Evolutionary conservation across 208 protist genomes (phyloP).

Genomic region (Wallacemonas sp.): DNA sequence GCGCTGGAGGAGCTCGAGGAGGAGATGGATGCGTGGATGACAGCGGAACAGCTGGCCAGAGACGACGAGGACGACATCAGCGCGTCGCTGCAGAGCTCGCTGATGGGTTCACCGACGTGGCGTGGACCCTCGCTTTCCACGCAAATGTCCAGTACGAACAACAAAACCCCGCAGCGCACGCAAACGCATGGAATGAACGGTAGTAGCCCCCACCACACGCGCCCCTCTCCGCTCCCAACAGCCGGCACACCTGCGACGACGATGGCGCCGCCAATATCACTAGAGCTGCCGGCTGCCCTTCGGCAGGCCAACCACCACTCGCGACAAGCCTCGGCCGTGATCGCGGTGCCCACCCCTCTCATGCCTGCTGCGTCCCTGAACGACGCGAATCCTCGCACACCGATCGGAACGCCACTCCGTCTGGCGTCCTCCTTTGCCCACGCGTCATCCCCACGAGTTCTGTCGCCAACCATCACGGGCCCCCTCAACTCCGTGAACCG

Average conservation of each 20-base stretch:
- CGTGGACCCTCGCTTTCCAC: neutral
- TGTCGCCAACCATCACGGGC: neutral
- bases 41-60: neutral
- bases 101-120: slow-evolving; percentile 1
- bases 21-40: slow-evolving; percentile 20
- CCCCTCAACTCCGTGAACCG: neutral
- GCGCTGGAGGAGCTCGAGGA: slow-evolving; percentile 35
- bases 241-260: too few relatives aligned
- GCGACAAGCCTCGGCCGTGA: too few relatives aligned
- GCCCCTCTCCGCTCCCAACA: too few relatives aligned
- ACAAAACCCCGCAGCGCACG: too few relatives aligned
- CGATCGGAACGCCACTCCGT: neutral
- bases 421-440: neutral
- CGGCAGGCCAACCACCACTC: too few relatives aligned
- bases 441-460: neutral
- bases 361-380: neutral
- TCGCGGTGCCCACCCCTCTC: neutral
- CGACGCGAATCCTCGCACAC: neutral
- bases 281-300: too few relatives aligned
- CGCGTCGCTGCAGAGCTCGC: slow-evolving; percentile 9
- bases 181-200: too few relatives aligned
- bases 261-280: too few relatives aligned
- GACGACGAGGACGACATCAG: neutral
- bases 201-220: too few relatives aligned
- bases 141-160: too few relatives aligned